These are phyloP conservation scores for Penicillium sp. DNA, from an alignment of 2,329 filamentous ascomycete species.

Conservation along the genomic window DNA sequence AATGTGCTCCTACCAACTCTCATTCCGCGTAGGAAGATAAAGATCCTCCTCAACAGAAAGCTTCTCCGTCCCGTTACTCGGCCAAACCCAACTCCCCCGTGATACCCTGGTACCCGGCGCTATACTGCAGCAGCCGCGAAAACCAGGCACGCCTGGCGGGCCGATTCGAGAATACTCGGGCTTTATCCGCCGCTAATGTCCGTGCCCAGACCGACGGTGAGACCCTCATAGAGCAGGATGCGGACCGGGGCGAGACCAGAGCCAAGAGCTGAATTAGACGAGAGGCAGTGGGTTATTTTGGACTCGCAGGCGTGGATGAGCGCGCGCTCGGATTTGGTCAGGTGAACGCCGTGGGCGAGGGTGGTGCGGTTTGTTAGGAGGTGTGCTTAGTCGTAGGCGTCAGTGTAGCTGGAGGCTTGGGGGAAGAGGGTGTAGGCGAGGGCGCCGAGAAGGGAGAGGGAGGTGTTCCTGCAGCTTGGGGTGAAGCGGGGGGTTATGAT, in stretches of 20 bases:
- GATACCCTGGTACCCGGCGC: constrained; percentile 42
- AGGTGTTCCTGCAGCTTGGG: constrained; percentile 53
- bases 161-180: constrained; percentile 76
- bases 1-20: too few species aligned
- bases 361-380: constrained; percentile 74
- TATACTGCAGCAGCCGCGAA: constrained; percentile 64
- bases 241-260: constrained; percentile 77
- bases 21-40: constrained; percentile 87
- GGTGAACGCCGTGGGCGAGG: constrained; percentile 81
- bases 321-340: constrained; percentile 65
- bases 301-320: constrained; percentile 63
- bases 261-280: constrained; percentile 74
- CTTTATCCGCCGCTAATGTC: constrained; percentile 89
- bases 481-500: constrained; percentile 74
- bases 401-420: constrained; percentile 63
- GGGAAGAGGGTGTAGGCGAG: constrained; percentile 74
- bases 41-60: constrained; percentile 83
- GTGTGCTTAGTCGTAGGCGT: constrained; percentile 73
- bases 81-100: constrained; percentile 29
- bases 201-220: constrained; percentile 83
- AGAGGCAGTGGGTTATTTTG: constrained; percentile 83
- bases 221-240: constrained; percentile 69
- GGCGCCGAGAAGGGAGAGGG: constrained; percentile 63
- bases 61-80: constrained; percentile 56
- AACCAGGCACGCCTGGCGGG: constrained; percentile 76